These are phyloP conservation scores for Halophytophthora batemanensis DNA, from an alignment of 352 stramenopile species.

Conservation along the genomic window DNA sequence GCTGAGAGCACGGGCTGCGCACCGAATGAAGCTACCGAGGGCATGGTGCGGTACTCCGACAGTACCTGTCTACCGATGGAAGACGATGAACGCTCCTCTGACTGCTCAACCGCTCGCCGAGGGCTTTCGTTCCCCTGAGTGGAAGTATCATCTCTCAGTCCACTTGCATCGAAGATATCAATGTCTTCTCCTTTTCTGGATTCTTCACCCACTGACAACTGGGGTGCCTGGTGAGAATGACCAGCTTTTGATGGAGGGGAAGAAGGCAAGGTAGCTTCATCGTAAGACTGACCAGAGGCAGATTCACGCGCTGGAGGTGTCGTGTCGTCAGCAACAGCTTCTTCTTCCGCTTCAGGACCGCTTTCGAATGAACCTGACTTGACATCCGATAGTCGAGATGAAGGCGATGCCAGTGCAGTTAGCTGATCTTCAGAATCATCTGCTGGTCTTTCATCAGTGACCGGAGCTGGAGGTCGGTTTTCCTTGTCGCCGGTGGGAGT, in stretches of 20 bases:
- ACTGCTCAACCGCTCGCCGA: background rate
- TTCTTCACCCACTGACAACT: background rate
- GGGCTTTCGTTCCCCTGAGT: constrained; percentile 6
- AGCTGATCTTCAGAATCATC: too few species aligned
- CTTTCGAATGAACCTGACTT: too few species aligned
- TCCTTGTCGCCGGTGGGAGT: too few species aligned
- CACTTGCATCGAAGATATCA: background rate
- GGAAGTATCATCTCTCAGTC: background rate
- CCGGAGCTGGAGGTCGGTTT: too few species aligned
- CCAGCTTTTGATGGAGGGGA: background rate
- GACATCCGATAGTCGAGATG: too few species aligned
- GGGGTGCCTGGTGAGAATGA: background rate
- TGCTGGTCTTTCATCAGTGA: too few species aligned
- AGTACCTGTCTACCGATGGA: constrained; percentile 65
- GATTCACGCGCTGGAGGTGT: too few species aligned
- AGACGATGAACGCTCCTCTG: constrained; percentile 21
- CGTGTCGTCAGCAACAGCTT: too few species aligned
- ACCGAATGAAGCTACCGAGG: constrained; percentile 57
- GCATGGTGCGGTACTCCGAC: constrained; percentile 68
- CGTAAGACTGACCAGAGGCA: too few species aligned
- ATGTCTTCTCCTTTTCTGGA: background rate
- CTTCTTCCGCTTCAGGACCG: too few species aligned
- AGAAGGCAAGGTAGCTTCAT: background rate
- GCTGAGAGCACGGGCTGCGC: constrained; percentile 18
- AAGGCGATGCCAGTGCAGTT: too few species aligned